phyloP scores from a whole-genome alignment of 1,284 basidiomycete species.

The Malassezia equina region DNA sequence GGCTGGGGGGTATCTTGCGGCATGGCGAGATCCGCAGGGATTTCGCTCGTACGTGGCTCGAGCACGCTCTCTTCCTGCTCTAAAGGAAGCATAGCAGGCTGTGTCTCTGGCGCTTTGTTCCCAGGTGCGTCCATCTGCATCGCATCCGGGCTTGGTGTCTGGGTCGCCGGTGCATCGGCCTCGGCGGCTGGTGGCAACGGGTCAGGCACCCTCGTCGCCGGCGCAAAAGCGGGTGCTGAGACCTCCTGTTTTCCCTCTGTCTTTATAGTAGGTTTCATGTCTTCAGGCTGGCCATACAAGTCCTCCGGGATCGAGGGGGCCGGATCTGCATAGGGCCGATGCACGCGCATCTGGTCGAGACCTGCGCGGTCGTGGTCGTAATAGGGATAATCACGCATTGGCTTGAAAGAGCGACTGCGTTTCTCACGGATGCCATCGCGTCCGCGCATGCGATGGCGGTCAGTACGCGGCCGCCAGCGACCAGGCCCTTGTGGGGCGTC shows the following conservation, averaged over 20 bases:
- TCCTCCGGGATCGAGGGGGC: constrained; percentile 1
- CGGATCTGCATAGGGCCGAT: not conserved
- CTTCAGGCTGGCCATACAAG: constrained; percentile 2
- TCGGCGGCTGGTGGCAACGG: not conserved
- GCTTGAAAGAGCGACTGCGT: not conserved
- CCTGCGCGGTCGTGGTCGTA: constrained; percentile 12
- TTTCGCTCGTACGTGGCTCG: too few relatives aligned
- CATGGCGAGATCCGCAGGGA: not conserved
- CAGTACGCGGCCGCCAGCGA: not conserved
- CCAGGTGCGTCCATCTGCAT: not conserved
- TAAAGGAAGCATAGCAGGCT: too few relatives aligned
- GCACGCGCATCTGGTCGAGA: not conserved
- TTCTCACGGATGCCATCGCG: constrained; percentile 2
- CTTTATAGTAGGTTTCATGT: not conserved
- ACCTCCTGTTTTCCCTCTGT: too few relatives aligned
- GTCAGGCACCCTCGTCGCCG: too few relatives aligned
- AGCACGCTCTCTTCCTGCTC: too few relatives aligned
- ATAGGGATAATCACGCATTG: constrained; percentile 3
- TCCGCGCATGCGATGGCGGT: not conserved
- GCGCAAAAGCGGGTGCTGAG: too few relatives aligned
- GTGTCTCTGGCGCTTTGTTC: too few relatives aligned
- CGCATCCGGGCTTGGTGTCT: not conserved
- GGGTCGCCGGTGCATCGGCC: not conserved
- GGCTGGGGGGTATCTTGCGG: not conserved
- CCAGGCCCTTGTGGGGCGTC: not conserved